phyloP scores from a whole-genome alignment of 352 stramenopile species.

The Hyaloperonospora brassicae region DNA sequence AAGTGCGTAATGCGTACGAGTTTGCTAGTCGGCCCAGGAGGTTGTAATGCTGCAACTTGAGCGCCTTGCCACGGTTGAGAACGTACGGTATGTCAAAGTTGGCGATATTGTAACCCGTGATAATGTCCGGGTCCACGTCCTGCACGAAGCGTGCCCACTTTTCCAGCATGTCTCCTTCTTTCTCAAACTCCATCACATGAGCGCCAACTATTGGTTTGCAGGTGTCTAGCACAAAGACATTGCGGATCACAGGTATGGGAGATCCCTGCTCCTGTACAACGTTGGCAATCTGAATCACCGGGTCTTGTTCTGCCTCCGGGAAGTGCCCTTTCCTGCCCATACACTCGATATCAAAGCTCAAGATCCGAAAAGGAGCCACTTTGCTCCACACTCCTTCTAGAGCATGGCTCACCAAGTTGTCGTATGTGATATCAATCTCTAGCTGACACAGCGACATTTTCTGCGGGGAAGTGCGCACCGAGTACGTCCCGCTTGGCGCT shows the following conservation, averaged over 20 bases:
- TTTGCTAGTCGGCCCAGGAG: slow-evolving; percentile 86
- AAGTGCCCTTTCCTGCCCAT: slow-evolving; percentile 96
- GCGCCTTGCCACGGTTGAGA: slow-evolving; percentile 93
- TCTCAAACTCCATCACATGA: slow-evolving; percentile 95
- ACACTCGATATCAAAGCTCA: slow-evolving; percentile 99
- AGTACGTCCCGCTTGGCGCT: slow-evolving; percentile 88
- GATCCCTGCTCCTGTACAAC: slow-evolving; percentile 88
- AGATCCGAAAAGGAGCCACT: slow-evolving; percentile 94
- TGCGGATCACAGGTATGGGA: slow-evolving; percentile 71
- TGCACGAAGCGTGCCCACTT: slow-evolving; percentile 96
- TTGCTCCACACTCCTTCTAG: slow-evolving; percentile 93
- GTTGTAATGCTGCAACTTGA: slow-evolving; percentile 74
- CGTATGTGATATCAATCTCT: slow-evolving; percentile 98
- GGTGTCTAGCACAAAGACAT: slow-evolving; percentile 96
- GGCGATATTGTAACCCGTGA: slow-evolving; percentile 99
- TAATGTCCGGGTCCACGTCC: slow-evolving; percentile 95
- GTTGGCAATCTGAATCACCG: slow-evolving; percentile 99
- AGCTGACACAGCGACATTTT: slow-evolving; percentile 90
- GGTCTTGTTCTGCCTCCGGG: slow-evolving; percentile 88
- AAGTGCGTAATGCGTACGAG: slow-evolving; percentile 35
- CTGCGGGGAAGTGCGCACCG: slow-evolving; percentile 50
- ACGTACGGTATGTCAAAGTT: slow-evolving; percentile 99
- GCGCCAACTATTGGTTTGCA: slow-evolving; percentile 98
- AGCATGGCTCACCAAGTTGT: slow-evolving; percentile 91
- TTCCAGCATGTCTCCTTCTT: slow-evolving; percentile 94